These are phyloP conservation scores for Aspergillus amoenus DNA, from an alignment of 2,329 filamentous ascomycete genomes.

Conservation along the genomic window DNA sequence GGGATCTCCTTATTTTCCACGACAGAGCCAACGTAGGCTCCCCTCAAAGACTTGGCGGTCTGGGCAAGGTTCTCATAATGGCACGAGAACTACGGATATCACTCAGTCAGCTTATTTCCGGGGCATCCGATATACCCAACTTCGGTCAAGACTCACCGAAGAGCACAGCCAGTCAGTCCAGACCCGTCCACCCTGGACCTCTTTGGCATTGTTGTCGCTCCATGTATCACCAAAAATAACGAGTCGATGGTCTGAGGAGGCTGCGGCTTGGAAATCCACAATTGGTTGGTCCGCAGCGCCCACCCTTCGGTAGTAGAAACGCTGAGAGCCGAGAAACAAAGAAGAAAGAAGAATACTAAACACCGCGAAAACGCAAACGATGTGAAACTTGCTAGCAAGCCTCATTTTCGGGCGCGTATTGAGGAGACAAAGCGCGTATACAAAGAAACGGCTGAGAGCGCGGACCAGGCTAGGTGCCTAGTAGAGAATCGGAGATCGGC, in stretches of 20 bases:
- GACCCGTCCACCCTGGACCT: constrained; percentile 26
- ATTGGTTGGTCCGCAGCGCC: constrained; percentile 16
- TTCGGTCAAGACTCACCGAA: constrained; percentile 25
- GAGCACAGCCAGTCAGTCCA: constrained; percentile 40
- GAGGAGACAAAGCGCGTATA: constrained; percentile 10
- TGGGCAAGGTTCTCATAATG: constrained; percentile 35
- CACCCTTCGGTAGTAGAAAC: constrained; percentile 21
- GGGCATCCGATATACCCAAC: background rate
- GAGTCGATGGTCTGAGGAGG: constrained; percentile 28
- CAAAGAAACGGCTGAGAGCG: constrained; percentile 9
- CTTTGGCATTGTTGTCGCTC: constrained; percentile 35
- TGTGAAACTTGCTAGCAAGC: constrained; percentile 32
- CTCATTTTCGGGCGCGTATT: constrained; percentile 21
- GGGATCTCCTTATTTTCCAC: constrained; percentile 34
- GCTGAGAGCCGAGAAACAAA: constrained; percentile 28
- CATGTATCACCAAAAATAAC: constrained; percentile 43
- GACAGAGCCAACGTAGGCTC: constrained; percentile 30
- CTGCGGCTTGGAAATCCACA: constrained; percentile 20
- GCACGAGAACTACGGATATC: constrained; percentile 31
- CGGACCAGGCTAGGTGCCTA: background rate
- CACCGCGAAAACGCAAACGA: constrained; percentile 28
- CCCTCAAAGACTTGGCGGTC: constrained; percentile 27
- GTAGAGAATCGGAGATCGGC: background rate
- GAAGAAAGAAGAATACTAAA: constrained; percentile 31
- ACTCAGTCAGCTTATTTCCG: constrained; percentile 4